Base-by-base conservation (phyloP, 176 grass and related monocot species). In the Zizania latifolia region DNA sequence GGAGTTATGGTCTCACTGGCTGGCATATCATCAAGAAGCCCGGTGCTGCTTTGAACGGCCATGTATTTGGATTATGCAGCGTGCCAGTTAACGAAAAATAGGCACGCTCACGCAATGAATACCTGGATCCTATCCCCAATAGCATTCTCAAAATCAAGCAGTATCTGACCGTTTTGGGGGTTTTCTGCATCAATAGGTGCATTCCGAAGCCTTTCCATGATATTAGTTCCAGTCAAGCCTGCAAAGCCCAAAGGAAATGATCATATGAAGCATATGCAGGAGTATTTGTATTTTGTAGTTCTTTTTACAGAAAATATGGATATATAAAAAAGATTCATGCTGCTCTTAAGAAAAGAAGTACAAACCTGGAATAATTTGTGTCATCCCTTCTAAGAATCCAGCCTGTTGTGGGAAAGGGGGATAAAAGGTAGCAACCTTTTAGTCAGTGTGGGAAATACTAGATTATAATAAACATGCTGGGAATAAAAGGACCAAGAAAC, bases 341-440 rank as follows among this genome's bases (percentile, higher is more conserved):
- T 70, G 26, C 0, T 9, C 24, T 34, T 40, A 45, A 41, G 57
- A 46, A 55, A 35, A 79, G 2, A 84, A 84, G 29, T 28, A 19
- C 48, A 46, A 65, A 98, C 95, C 95, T 94, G 91, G 91, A 71
- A 98, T 92, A 67, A 92, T 62, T 74, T 61, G 90, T 84, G 84
- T 85, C 78, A 93, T 85, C 56, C 95, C 95, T 90, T 99, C 95
- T 83, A 99, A 71, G 72, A 99, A 99, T 38, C 91, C 95, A 60
- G 91, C 95, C 95, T 99, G 89, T 88, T 56, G 68, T 24, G 75
- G 16, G 80, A 29, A 81, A 62, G 34, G 6, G 54, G 19, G 31
- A 40, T 41, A 68, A 10, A 48, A 72, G 24, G 13, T 24, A 58
- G 8, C 4, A 65, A 48, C 27, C 12, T 40, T 72, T 58, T 44